Conservation (phyloP, 345 rosid genomes). For the Arabidopsis suecica region DNA sequence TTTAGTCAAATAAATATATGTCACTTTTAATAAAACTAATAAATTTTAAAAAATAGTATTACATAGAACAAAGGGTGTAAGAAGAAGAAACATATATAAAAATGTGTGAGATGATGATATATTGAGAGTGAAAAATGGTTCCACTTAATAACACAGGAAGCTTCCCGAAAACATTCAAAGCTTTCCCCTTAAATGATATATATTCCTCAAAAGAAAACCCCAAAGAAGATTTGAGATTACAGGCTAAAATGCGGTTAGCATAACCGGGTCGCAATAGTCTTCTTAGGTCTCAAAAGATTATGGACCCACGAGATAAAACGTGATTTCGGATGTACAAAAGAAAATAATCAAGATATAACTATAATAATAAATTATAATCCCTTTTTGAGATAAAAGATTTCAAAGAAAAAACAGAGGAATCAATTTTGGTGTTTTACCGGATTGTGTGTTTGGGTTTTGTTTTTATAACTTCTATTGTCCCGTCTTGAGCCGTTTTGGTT, state of each 20-base stretch:
- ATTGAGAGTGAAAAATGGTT: slow-evolving; percentile 6
- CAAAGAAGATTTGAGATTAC: slow-evolving; percentile 22
- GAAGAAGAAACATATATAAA: background rate
- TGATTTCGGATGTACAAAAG: slow-evolving; percentile 34
- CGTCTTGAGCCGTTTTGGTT: slow-evolving; percentile 43
- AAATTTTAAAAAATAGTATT: background rate
- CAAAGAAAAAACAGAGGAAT: slow-evolving; percentile 13
- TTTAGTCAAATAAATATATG: too few species aligned
- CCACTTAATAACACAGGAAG: slow-evolving; percentile 15
- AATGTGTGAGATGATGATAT: background rate
- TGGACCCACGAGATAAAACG: slow-evolving; percentile 39
- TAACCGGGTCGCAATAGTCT: slow-evolving; percentile 39
- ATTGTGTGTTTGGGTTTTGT: slow-evolving; percentile 10
- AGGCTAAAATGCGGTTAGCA: slow-evolving; percentile 40
- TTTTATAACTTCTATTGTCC: slow-evolving; percentile 15
- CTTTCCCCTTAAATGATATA: slow-evolving; percentile 19
- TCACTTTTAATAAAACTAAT: background rate
- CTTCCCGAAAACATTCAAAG: slow-evolving; percentile 28
- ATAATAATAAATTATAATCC: slow-evolving; percentile 24
- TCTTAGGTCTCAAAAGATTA: slow-evolving; percentile 40
- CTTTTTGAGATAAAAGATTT: slow-evolving; percentile 22
- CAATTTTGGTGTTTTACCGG: slow-evolving; percentile 34
- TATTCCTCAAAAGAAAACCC: slow-evolving; percentile 10
- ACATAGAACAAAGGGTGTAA: background rate
- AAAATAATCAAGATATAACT: slow-evolving; percentile 25